Evolutionary conservation across 805 yeast genomes (phyloP).

Genomic region (Candida ulmi): DNA sequence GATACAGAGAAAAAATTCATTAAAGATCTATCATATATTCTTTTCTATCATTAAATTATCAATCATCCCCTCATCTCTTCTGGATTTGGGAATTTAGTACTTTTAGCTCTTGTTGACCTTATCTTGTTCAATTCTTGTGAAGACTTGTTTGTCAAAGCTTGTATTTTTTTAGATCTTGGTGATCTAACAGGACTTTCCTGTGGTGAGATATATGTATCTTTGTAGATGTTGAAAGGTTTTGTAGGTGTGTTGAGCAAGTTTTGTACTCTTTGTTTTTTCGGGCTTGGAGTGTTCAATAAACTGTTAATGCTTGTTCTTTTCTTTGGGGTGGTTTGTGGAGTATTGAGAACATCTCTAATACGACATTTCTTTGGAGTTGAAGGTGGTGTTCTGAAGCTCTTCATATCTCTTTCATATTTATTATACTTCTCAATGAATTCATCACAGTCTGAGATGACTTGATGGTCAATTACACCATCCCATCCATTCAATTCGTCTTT

Average conservation of each 20-base stretch:
- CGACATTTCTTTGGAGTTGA: conserved; percentile 23
- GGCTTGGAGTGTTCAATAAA: neutral
- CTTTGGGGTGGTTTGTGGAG: conserved; percentile 8
- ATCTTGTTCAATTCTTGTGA: too few relatives aligned
- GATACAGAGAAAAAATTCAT: too few relatives aligned
- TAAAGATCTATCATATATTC: too few relatives aligned
- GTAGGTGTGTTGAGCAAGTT: neutral
- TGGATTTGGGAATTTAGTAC: neutral
- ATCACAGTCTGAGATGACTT: conserved; percentile 77
- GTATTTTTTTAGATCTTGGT: too few relatives aligned
- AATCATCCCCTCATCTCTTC: too few relatives aligned
- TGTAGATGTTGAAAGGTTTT: neutral
- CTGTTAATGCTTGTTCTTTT: neutral
- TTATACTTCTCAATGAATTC: conserved; percentile 49
- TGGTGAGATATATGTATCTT: neutral
- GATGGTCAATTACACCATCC: conserved; percentile 73
- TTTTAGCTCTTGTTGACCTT: too few relatives aligned
- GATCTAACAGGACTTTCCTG: neutral
- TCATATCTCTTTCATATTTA: conserved; percentile 14
- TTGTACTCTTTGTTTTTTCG: neutral
- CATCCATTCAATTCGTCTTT: conserved; percentile 63
- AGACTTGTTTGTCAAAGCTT: too few relatives aligned
- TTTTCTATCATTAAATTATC: too few relatives aligned
- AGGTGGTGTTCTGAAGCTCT: conserved; percentile 23
- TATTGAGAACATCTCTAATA: conserved; percentile 11